phyloP scores from a whole-genome alignment of 176 grass and related monocot species.

The Thalia dealbata region DNA sequence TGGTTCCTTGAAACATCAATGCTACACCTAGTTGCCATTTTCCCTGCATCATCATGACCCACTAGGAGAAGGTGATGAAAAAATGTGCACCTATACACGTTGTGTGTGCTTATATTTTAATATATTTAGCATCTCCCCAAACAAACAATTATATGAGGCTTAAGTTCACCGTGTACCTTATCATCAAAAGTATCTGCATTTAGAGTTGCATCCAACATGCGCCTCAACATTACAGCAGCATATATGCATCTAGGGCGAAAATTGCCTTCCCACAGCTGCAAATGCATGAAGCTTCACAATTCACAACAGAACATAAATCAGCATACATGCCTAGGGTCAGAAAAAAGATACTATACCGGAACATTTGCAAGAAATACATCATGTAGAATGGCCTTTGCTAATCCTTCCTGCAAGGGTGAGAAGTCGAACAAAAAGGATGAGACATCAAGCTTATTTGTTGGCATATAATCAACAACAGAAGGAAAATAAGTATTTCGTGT shows the following conservation, averaged over 20 bases:
- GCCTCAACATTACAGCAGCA: slow-evolving; percentile 78
- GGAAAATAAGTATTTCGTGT: too few relatives aligned
- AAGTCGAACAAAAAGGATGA: not conserved
- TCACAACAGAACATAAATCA: not conserved
- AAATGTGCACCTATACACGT: not conserved
- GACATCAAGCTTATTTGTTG: not conserved
- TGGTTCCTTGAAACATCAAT: too few relatives aligned
- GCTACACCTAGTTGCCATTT: too few relatives aligned
- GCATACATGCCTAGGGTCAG: not conserved
- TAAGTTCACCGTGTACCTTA: slow-evolving; percentile 38
- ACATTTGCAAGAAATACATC: slow-evolving; percentile 96
- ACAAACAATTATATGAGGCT: not conserved
- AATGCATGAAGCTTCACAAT: slow-evolving; percentile 8
- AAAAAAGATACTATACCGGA: slow-evolving; percentile 29
- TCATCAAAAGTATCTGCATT: slow-evolving; percentile 90
- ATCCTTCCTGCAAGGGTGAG: slow-evolving; percentile 39
- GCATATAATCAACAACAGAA: too few relatives aligned
- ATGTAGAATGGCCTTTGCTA: slow-evolving; percentile 52
- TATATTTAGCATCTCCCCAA: not conserved
- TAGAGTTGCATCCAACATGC: slow-evolving; percentile 85
- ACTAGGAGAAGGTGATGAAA: not conserved
- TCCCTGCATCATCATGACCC: not conserved
- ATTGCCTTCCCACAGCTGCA: slow-evolving; percentile 51
- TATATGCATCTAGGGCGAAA: slow-evolving; percentile 82
- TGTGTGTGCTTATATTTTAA: not conserved